phyloP scores from a whole-genome alignment of 1,139 yeast genomes.

The Citeromyces hawaiiensis region DNA sequence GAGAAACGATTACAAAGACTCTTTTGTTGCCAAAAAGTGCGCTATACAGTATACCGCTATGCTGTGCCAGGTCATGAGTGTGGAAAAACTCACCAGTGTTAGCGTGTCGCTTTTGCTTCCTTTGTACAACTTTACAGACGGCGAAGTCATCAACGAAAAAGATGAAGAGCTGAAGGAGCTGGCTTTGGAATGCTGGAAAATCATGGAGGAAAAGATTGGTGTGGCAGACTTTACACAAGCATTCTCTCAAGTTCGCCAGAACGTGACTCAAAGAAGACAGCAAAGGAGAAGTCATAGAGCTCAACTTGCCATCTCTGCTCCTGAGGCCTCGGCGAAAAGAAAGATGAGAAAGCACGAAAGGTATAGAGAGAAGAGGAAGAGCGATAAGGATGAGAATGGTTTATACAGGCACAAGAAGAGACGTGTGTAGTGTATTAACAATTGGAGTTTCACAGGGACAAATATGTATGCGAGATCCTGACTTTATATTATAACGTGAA shows the following conservation, averaged over 20 bases:
- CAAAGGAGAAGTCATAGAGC: conserved; percentile 72
- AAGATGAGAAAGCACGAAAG: conserved; percentile 66
- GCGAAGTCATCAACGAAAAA: conserved; percentile 27
- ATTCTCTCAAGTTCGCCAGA: conserved; percentile 50
- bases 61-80: conserved; percentile 34
- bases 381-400: conserved; percentile 65
- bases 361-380: conserved; percentile 65
- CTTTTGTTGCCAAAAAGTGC: conserved; percentile 47
- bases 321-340: conserved; percentile 68
- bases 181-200: conserved; percentile 55
- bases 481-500: too few relatives aligned
- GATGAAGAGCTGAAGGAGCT: conserved; percentile 28
- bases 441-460: too few relatives aligned
- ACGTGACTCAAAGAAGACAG: conserved; percentile 47
- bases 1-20: conserved; percentile 45
- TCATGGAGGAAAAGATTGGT: conserved; percentile 62
- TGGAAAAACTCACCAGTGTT: conserved; percentile 22
- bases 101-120: conserved; percentile 43
- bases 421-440: neutral
- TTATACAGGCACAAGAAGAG: conserved; percentile 55
- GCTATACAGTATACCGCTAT: conserved; percentile 49
- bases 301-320: conserved; percentile 64
- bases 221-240: conserved; percentile 55
- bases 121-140: conserved; percentile 39
- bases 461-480: too few relatives aligned